Evolutionary conservation across 2,329 filamentous ascomycete species (phyloP).

Genomic region (Microascus cirrosus): DNA sequence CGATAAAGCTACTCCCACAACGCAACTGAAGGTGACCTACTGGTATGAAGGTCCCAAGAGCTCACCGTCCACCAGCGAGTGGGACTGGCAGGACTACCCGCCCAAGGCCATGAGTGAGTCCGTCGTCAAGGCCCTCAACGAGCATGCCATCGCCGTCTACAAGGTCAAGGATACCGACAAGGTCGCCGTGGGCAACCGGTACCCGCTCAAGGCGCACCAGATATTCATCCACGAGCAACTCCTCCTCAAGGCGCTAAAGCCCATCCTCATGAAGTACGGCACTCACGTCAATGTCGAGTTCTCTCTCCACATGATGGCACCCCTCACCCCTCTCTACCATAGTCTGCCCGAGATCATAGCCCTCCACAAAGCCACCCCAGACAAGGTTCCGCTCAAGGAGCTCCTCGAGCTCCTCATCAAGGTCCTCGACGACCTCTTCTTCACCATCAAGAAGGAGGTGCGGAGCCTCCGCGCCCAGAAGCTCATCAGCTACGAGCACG

Average conservation of each 20-base stretch:
- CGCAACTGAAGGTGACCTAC: conserved; percentile 21
- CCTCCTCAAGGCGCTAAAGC: conserved; percentile 28
- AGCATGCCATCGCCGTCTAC: conserved; percentile 32
- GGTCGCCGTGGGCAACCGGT: conserved; percentile 24
- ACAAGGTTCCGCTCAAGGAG: conserved; percentile 17
- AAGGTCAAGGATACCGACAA: conserved; percentile 31
- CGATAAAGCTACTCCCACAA: conserved; percentile 16
- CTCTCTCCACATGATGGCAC: conserved; percentile 21
- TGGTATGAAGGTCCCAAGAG: conserved; percentile 24
- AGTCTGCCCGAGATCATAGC: conserved; percentile 27
- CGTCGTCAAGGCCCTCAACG: conserved; percentile 21
- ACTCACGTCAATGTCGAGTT: conserved; percentile 24
- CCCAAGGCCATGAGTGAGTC: conserved; percentile 29
- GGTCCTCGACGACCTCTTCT: conserved; percentile 30
- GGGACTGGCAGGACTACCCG: conserved; percentile 27
- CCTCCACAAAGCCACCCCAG: conserved; percentile 15
- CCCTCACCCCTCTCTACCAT: conserved; percentile 32
- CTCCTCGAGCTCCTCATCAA: conserved; percentile 27
- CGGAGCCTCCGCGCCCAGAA: conserved; percentile 21
- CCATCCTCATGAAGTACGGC: conserved; percentile 29
- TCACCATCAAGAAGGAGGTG: conserved; percentile 22
- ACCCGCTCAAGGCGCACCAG: conserved; percentile 24
- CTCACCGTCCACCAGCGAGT: conserved; percentile 8
- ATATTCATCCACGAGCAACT: conserved; percentile 30
- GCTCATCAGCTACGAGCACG: conserved; percentile 27